phyloP scores from a whole-genome alignment of 2,329 filamentous ascomycete species.

The Penicillium sp. region DNA sequence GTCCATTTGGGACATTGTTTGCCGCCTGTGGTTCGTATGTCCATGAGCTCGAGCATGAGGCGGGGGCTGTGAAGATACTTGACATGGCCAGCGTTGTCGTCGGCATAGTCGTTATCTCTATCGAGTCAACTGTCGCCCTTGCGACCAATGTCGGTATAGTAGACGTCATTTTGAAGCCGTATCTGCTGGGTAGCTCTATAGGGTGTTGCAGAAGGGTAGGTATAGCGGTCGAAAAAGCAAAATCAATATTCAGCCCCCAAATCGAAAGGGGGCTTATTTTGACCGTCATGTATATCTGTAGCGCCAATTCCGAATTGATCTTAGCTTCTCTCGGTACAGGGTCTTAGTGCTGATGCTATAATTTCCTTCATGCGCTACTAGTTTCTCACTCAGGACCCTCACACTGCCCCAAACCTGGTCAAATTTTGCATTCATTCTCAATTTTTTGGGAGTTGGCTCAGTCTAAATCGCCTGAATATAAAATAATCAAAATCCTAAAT shows the following conservation, averaged over 20 bases:
- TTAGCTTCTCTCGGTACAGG: neutral
- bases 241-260: neutral
- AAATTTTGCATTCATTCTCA: no score
- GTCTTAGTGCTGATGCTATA: neutral
- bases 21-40: conserved; percentile 3
- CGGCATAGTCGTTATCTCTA: no score
- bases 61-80: conserved; percentile 1
- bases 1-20: neutral
- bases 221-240: neutral
- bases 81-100: no score
- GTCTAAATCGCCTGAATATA: neutral
- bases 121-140: neutral
- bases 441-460: neutral
- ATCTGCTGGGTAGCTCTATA: neutral
- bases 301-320: neutral
- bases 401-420: neutral
- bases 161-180: neutral
- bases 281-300: neutral
- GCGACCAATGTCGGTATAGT: neutral
- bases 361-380: neutral
- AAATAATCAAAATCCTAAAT: neutral
- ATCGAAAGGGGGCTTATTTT: neutral
- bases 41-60: neutral
- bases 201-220: neutral
- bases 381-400: neutral